Conservation (phyloP, 805 yeast species). For the Kuraishia capsulata region DNA sequence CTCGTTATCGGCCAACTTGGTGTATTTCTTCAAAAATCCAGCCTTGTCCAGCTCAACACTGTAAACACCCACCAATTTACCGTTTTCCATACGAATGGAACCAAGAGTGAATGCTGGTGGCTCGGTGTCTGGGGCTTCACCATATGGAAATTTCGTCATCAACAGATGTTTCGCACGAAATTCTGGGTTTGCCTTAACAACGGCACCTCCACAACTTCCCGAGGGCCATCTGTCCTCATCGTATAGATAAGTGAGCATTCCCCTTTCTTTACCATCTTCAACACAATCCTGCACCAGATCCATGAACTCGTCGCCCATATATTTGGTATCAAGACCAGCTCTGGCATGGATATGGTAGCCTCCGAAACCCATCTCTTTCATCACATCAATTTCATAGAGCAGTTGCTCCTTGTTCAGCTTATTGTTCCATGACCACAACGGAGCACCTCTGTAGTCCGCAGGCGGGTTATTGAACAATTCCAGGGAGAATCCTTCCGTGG, state of each 20-base stretch:
- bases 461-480: conserved; percentile 1
- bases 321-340: conserved; percentile 6
- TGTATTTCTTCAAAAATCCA: not conserved
- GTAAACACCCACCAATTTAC: conserved; percentile 4
- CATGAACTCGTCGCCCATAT: conserved; percentile 7
- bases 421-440: conserved; percentile 2
- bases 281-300: conserved; percentile 4
- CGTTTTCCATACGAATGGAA: conserved; percentile 4
- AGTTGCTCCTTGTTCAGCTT: conserved; percentile 2
- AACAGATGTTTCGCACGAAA: conserved; percentile 4
- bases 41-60: conserved; percentile 4
- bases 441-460: conserved; percentile 1
- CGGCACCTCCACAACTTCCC: conserved; percentile 7
- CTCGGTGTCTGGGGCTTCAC: not conserved
- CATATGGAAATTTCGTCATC: conserved; percentile 5
- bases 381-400: conserved; percentile 1
- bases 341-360: conserved; percentile 7
- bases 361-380: conserved; percentile 6
- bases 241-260: conserved; percentile 5
- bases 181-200: conserved; percentile 6
- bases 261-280: conserved; percentile 4
- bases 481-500: not conserved
- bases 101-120: conserved; percentile 3
- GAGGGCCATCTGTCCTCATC: conserved; percentile 7
- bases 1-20: not conserved